These are phyloP conservation scores for Xylariaceae sp. DNA, from an alignment of 2,329 filamentous ascomycete genomes.

Conservation along the genomic window DNA sequence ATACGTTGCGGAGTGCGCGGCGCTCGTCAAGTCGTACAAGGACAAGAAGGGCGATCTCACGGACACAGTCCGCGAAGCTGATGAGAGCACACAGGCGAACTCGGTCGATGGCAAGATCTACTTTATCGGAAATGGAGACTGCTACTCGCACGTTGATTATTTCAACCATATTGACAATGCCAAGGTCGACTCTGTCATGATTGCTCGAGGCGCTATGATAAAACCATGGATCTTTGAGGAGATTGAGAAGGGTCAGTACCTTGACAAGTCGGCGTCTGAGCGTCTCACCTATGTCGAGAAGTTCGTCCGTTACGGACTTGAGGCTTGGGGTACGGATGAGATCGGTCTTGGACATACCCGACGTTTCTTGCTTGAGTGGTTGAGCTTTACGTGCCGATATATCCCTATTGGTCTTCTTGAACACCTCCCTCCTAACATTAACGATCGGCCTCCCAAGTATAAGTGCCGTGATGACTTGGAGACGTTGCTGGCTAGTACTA, in stretches of 20 bases:
- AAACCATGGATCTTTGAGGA: constrained; percentile 99
- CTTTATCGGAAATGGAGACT: constrained; percentile 95
- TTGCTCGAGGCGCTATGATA: constrained; percentile 90
- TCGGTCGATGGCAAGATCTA: constrained; percentile 65
- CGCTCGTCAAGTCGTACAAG: constrained; percentile 76
- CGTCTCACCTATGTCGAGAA: constrained; percentile 81
- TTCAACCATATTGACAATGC: constrained; percentile 69
- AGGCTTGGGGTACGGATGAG: constrained; percentile 95
- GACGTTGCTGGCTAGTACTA: constrained; percentile 81
- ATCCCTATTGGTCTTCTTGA: constrained; percentile 86
- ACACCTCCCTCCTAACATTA: constrained; percentile 77
- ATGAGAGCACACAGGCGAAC: constrained; percentile 66
- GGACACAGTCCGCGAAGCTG: constrained; percentile 75
- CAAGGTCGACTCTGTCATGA: constrained; percentile 89
- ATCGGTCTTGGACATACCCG: constrained; percentile 85
- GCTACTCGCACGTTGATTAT: constrained; percentile 90
- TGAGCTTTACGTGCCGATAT: constrained; percentile 90
- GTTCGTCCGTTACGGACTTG: constrained; percentile 83
- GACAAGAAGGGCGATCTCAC: constrained; percentile 57
- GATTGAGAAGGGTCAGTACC: constrained; percentile 83
- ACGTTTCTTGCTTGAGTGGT: constrained; percentile 89
- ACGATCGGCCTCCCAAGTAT: constrained; percentile 83
- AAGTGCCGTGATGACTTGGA: constrained; percentile 84
- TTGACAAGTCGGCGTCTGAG: constrained; percentile 90
- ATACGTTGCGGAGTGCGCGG: constrained; percentile 87